phyloP scores from a whole-genome alignment of 1,284 basidiomycete genomes.

The Boletus holoroseus region DNA sequence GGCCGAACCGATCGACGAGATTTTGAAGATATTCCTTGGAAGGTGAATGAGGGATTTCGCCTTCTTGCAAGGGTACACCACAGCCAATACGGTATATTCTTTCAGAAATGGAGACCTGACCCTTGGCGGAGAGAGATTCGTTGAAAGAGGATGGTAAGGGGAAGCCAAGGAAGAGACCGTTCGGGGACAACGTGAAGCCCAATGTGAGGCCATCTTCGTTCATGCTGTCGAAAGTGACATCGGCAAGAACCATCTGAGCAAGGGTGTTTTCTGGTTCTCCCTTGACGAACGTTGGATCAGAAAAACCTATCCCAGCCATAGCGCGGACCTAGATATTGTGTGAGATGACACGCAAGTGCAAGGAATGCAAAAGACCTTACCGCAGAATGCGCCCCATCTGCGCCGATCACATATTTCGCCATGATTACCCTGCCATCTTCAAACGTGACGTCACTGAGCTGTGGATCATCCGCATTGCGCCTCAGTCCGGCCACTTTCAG shows the following conservation, averaged over 20 bases:
- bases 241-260: slow-evolving; percentile 11
- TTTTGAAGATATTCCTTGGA: slow-evolving; percentile 34
- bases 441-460: slow-evolving; percentile 39
- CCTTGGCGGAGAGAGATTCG: slow-evolving; percentile 9
- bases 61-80: slow-evolving; percentile 29
- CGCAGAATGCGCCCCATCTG: slow-evolving; percentile 47
- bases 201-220: not conserved
- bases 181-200: slow-evolving; percentile 7
- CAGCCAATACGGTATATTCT: slow-evolving; percentile 32
- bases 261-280: slow-evolving; percentile 5
- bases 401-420: slow-evolving; percentile 48
- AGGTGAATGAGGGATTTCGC: slow-evolving; percentile 29
- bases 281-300: slow-evolving; percentile 1
- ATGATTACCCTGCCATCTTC: slow-evolving; percentile 43
- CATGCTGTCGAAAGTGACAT: slow-evolving; percentile 5
- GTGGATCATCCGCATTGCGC: slow-evolving; percentile 17
- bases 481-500: slow-evolving; percentile 27
- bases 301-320: slow-evolving; percentile 10
- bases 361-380: slow-evolving; percentile 30
- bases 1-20: slow-evolving; percentile 34
- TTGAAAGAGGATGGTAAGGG: slow-evolving; percentile 25
- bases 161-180: slow-evolving; percentile 27
- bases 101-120: slow-evolving; percentile 1
- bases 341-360: not conserved
- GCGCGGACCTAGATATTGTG: slow-evolving; percentile 6